A percentile compares a stretch with the other conserved stretches of the same genome.
These are phyloP conservation scores for Globisporangium splendens DNA, from an alignment of 352 stramenopile species.

Conservation along the genomic window DNA sequence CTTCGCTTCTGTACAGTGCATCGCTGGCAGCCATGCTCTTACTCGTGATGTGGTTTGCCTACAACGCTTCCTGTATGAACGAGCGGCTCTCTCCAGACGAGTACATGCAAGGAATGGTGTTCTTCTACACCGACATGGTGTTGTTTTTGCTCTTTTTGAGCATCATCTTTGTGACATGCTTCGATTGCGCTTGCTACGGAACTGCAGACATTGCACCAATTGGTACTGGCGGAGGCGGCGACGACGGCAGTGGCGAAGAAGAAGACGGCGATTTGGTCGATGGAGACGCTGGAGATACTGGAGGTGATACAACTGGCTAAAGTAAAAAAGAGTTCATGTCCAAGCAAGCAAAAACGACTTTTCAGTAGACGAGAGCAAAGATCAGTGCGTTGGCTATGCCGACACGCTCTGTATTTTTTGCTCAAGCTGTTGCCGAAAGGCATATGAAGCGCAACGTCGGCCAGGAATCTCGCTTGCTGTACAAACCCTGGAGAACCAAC, in stretches of 20 bases:
- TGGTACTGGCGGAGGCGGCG: conserved; percentile 16
- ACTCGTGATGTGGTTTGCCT: conserved; percentile 81
- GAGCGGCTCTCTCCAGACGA: conserved; percentile 69
- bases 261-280: conserved; percentile 23
- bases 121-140: conserved; percentile 84
- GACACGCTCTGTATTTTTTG: no score
- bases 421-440: no score
- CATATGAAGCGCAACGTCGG: no score
- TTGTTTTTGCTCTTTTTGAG: conserved; percentile 75
- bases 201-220: conserved; percentile 65
- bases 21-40: conserved; percentile 53
- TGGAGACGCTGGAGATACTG: conserved; percentile 18
- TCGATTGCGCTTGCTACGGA: conserved; percentile 70
- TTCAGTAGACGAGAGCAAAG: no score
- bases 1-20: conserved; percentile 44
- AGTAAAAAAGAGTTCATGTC: not conserved
- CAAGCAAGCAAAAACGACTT: not conserved
- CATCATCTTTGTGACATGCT: conserved; percentile 76
- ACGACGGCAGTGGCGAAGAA: conserved; percentile 17
- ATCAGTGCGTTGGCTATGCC: no score
- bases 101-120: conserved; percentile 83
- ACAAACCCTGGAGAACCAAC: no score
- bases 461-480: no score
- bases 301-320: not conserved
- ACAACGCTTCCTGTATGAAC: conserved; percentile 77